phyloP scores from a whole-genome alignment of 176 grass and related monocot genomes.

The Phoenix roebelenii region DNA sequence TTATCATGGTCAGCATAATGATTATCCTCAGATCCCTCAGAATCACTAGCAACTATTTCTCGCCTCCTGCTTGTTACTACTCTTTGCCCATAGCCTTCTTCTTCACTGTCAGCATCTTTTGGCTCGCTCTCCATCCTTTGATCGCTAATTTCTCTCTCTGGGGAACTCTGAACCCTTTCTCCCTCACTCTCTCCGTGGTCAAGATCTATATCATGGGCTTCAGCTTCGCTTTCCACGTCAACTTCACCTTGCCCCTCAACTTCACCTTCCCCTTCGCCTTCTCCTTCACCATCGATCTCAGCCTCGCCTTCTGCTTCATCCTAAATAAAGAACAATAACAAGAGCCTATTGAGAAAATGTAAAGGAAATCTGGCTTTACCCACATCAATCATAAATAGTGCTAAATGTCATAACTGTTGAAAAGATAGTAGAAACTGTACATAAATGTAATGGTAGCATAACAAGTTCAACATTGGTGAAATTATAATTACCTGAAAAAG shows the following conservation, averaged over 20 bases:
- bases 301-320: constrained; percentile 86
- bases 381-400: too few relatives aligned
- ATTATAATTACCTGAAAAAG: too few relatives aligned
- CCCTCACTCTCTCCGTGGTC: constrained; percentile 57
- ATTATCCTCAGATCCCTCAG: constrained; percentile 83
- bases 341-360: too few relatives aligned
- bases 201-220: constrained; percentile 46
- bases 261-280: constrained; percentile 68
- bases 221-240: constrained; percentile 67
- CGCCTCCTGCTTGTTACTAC: constrained; percentile 71
- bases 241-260: constrained; percentile 57
- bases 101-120: constrained; percentile 59
- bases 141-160: constrained; percentile 67
- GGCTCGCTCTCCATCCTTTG: constrained; percentile 41
- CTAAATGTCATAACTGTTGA: too few relatives aligned
- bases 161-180: constrained; percentile 64
- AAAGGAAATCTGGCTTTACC: too few relatives aligned
- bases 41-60: constrained; percentile 65
- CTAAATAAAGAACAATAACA: constrained; percentile 20
- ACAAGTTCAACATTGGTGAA: too few relatives aligned
- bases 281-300: constrained; percentile 47
- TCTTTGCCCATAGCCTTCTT: constrained; percentile 69
- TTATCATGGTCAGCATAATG: constrained; percentile 45
- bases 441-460: too few relatives aligned
- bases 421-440: too few relatives aligned